Base-by-base conservation (phyloP, 2,329 filamentous ascomycete genomes). In the Gnomoniopsis smithogilvyi region DNA sequence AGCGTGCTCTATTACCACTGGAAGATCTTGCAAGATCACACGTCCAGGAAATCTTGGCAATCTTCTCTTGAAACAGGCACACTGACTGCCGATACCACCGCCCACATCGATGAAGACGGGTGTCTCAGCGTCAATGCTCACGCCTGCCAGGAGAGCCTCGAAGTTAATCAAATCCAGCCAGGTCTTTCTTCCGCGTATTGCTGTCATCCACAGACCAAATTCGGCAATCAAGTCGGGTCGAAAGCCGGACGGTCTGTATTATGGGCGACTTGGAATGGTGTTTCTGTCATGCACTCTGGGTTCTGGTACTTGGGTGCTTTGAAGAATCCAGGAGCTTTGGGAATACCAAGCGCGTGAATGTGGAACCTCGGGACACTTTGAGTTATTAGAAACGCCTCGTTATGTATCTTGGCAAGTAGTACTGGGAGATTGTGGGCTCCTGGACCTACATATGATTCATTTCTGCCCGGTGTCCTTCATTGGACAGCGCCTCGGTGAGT, bases 91-190 rank as follows among this genome's bases (percentile, higher is more conserved):
- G 2, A 59, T 56, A 0, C 51, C 51, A 8, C 58, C 58, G 7
- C 58, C 58, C 2, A 59, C 36, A 10, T 59, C 52, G 8, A 59
- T 52, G 2, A 56, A 59, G 2, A 59, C 8, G 10, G 55, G 38
- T n/a, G 38, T 41, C 38, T 41, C 46, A 7, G 17, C 17, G 7
- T 33, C 47, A 30, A 52, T 19, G 4, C 22, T 43, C 7, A 34
- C 51, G 30, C 33, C 50, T 3, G 51, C 21, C 15, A 62, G 56
- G 12, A 62, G 52, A 14, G 19, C 4, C 19, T 52, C 54, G 24
- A 64, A 62, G 22, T 61, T 54, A 50, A 64, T 56, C 11, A 63
- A 62, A 48, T 63, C 58, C n/a, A 66, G 47, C 62, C 63, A 66
- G 14, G 56, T 63, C 21, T 33, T 56, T 15, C 38, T 54, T 22